Evolutionary conservation across 2,329 filamentous ascomycete species (phyloP).

Genomic region (Trichoderma polysporum): DNA sequence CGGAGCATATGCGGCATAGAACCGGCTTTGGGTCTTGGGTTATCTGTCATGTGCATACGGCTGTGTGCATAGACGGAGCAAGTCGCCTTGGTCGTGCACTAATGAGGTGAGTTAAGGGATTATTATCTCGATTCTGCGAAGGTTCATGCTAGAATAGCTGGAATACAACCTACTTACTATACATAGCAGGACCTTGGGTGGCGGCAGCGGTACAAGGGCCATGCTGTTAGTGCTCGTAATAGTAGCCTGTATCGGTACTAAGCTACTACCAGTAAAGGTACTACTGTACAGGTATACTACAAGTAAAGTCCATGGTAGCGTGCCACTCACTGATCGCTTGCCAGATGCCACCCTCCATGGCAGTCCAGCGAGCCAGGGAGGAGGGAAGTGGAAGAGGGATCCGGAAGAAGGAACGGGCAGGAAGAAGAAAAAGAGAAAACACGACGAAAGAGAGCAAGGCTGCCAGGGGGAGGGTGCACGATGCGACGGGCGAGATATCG

Average conservation of each 20-base stretch:
- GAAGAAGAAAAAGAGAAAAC: not conserved
- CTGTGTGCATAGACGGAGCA: conserved; percentile 5
- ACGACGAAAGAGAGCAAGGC: conserved; percentile 12
- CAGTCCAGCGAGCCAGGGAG: not conserved
- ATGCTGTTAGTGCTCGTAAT: not conserved
- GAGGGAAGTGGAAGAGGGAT: not conserved
- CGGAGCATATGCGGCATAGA: not conserved
- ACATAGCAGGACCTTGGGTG: not conserved
- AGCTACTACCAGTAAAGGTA: not conserved
- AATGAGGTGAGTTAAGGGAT: not conserved
- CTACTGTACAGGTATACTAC: no score
- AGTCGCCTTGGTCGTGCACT: not conserved
- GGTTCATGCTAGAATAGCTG: not conserved
- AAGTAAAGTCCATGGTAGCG: not conserved
- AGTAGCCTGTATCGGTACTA: not conserved
- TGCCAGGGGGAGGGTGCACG: conserved; percentile 8
- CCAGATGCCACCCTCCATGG: not conserved
- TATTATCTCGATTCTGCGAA: conserved; percentile 3
- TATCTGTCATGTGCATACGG: conserved; percentile 2
- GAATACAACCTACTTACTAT: not conserved
- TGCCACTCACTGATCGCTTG: not conserved
- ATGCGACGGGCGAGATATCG: not conserved
- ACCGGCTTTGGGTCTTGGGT: not conserved
- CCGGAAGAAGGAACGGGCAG: not conserved
- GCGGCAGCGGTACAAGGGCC: not conserved